A percentile compares a stretch with the other conserved stretches of the same genome.
phyloP scores from a whole-genome alignment of 78 protist species.

The Isochrysis galbana region DNA sequence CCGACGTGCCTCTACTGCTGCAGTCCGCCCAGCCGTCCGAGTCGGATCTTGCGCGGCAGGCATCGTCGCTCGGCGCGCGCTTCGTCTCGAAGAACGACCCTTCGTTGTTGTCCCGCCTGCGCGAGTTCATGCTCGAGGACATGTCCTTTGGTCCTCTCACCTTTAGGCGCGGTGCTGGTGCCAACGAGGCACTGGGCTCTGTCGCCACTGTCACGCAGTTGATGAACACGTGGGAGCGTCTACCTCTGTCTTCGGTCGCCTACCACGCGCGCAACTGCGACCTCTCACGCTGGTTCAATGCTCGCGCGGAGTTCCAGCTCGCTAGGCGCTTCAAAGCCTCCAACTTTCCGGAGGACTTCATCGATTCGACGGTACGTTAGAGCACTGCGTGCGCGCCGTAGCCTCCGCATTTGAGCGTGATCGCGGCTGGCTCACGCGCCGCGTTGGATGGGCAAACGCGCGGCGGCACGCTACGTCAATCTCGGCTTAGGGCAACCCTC shows the following conservation, averaged over 20 bases:
- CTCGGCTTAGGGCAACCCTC: background rate
- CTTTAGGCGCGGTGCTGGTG: background rate
- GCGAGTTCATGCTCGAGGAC: background rate
- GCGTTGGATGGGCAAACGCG: background rate
- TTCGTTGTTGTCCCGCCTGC: background rate
- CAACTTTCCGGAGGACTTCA: background rate
- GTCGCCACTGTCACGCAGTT: background rate
- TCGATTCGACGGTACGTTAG: too few species aligned
- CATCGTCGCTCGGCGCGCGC: background rate
- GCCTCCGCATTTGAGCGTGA: too few species aligned
- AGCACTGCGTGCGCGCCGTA: too few species aligned
- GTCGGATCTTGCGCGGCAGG: too few species aligned
- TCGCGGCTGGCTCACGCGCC: background rate
- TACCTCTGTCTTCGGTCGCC: background rate
- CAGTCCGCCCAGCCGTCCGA: too few species aligned
- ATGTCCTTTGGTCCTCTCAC: background rate
- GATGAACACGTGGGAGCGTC: background rate
- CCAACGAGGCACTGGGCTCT: background rate
- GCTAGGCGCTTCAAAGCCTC: background rate
- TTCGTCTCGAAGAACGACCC: background rate
- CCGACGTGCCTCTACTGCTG: too few species aligned
- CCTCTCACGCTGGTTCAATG: background rate
- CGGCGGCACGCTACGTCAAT: background rate
- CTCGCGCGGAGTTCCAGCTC: conserved; percentile 9
- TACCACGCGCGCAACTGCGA: background rate